Conservation (phyloP, 2,329 filamentous ascomycete genomes). For the Neurospora sp. region DNA sequence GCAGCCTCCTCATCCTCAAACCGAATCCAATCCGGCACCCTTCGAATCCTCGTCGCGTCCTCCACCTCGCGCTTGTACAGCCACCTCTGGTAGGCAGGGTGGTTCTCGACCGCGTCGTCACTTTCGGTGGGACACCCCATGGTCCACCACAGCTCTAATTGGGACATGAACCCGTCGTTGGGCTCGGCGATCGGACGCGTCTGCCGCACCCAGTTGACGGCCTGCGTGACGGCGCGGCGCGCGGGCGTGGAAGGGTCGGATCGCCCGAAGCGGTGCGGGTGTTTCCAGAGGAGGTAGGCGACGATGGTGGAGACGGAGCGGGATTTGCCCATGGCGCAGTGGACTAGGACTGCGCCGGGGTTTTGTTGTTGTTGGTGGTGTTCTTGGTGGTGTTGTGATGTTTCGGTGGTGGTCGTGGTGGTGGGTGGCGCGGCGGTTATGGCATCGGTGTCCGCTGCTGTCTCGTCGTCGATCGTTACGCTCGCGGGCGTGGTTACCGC, state of each 20-base stretch:
- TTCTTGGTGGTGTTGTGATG: background rate
- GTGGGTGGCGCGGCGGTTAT: background rate
- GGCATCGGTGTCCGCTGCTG: background rate
- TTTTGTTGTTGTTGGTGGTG: slow-evolving; percentile 1
- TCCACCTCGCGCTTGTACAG: slow-evolving; percentile 44
- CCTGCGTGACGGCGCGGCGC: slow-evolving; percentile 42
- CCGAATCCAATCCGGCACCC: slow-evolving; percentile 71
- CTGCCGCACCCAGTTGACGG: slow-evolving; percentile 59
- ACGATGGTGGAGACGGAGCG: slow-evolving; percentile 77
- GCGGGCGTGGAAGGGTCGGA: slow-evolving; percentile 33
- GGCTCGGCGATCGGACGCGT: slow-evolving; percentile 73
- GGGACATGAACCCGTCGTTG: slow-evolving; percentile 83
- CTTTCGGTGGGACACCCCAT: slow-evolving; percentile 56
- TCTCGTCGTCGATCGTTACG: slow-evolving; percentile 4
- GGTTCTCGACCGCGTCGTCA: slow-evolving; percentile 40
- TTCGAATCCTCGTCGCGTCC: slow-evolving; percentile 56
- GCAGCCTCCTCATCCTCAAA: slow-evolving; percentile 64
- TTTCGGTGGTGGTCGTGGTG: background rate
- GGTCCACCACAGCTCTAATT: slow-evolving; percentile 75
- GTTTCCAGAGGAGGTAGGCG: slow-evolving; percentile 71
- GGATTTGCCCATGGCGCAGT: slow-evolving; percentile 92
- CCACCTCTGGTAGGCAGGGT: slow-evolving; percentile 69
- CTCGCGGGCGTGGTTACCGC: background rate
- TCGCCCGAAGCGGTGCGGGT: slow-evolving; percentile 42
- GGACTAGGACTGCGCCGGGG: slow-evolving; percentile 41